These are phyloP conservation scores for Acacia acuminata DNA, from an alignment of 306 rosid species.

Conservation along the genomic window DNA sequence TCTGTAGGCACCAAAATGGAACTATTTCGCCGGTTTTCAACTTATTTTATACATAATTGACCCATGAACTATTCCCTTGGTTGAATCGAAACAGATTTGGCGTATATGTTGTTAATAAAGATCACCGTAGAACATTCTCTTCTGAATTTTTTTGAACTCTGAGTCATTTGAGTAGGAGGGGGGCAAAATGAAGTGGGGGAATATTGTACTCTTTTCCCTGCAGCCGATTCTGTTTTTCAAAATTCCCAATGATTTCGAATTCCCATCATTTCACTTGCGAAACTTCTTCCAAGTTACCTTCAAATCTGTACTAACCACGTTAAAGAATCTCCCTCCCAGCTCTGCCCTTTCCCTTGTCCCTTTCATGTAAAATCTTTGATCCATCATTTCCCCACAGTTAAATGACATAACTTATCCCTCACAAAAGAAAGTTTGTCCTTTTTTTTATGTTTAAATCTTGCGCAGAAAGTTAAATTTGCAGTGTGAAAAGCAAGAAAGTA, in stretches of 20 bases:
- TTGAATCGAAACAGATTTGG: neutral
- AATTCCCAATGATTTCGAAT: constrained; percentile 34
- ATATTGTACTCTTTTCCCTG: constrained; percentile 15
- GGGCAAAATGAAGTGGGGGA: constrained; percentile 24
- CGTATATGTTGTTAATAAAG: neutral
- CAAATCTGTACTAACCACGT: constrained; percentile 5
- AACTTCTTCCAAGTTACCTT: constrained; percentile 26
- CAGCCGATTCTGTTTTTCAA: constrained; percentile 29
- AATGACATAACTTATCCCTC: neutral
- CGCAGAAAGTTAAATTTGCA: neutral
- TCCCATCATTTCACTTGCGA: constrained; percentile 33
- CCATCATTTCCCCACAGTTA: too few relatives aligned
- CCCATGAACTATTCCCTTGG: neutral
- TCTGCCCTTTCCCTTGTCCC: neutral
- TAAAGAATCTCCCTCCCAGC: constrained; percentile 22
- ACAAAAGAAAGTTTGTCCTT: neutral
- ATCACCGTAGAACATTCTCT: constrained; percentile 22
- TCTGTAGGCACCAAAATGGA: neutral
- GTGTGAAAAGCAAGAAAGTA: neutral
- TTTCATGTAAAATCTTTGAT: neutral
- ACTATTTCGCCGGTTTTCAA: neutral
- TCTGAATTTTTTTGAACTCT: neutral
- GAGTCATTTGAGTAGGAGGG: constrained; percentile 8
- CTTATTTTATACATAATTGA: neutral
- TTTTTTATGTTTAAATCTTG: neutral